These are phyloP conservation scores for Elasticomyces elasticus DNA, from an alignment of 495 filamentous ascomycete species.

Conservation along the genomic window DNA sequence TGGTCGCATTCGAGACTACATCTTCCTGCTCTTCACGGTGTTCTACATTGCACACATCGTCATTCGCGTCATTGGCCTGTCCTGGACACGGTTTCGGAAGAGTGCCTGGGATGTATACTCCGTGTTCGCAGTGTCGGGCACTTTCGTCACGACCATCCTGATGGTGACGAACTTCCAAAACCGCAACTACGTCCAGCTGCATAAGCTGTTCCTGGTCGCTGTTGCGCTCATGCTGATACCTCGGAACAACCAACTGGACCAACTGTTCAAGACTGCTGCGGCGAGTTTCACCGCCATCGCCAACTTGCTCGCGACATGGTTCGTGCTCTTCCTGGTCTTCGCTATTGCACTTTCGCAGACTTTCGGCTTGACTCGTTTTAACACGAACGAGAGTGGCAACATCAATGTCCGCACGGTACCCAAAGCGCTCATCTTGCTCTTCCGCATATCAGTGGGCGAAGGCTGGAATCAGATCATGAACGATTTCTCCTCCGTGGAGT, in stretches of 20 bases:
- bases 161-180: conserved; percentile 45
- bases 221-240: conserved; percentile 89
- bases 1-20: conserved; percentile 55
- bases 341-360: conserved; percentile 95
- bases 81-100: conserved; percentile 82
- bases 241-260: conserved; percentile 92
- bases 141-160: conserved; percentile 66
- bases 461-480: conserved; percentile 97
- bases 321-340: conserved; percentile 90
- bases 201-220: conserved; percentile 88
- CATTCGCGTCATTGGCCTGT: conserved; percentile 77
- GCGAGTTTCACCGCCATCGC: conserved; percentile 82
- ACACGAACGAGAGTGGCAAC: conserved; percentile 59
- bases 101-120: conserved; percentile 97
- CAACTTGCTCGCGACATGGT: conserved; percentile 93
- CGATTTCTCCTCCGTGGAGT: conserved; percentile 71
- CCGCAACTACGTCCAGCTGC: conserved; percentile 61
- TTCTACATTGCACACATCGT: conserved; percentile 78
- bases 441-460: conserved; percentile 84
- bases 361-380: conserved; percentile 90
- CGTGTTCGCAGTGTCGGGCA: conserved; percentile 71
- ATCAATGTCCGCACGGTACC: conserved; percentile 90
- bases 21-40: conserved; percentile 77
- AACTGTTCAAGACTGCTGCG: conserved; percentile 99
- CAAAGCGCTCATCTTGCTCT: conserved; percentile 85